Percentiles rank a stretch among this genome's conserved stretches.
phyloP scores from a whole-genome alignment of 2,329 filamentous ascomycete genomes.

The Fusarium coffeatum region DNA sequence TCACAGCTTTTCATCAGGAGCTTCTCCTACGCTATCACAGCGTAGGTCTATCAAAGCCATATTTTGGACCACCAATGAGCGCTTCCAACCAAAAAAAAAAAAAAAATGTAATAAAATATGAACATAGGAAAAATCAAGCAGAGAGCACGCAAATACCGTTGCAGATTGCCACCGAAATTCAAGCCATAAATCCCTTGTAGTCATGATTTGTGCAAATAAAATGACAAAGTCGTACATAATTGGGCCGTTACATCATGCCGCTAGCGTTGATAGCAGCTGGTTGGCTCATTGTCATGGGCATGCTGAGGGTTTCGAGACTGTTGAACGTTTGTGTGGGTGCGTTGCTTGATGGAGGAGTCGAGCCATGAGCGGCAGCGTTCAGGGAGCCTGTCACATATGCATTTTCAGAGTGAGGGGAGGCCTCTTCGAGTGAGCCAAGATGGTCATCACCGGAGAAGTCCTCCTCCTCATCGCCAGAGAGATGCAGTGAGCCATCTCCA shows the following conservation, averaged over 20 bases:
- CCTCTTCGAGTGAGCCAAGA: slow-evolving; percentile 81
- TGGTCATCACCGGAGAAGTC: slow-evolving; percentile 86
- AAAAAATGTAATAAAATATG: slow-evolving; percentile 42
- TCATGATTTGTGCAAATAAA: slow-evolving; percentile 47
- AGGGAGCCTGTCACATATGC: slow-evolving; percentile 69
- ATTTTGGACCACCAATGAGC: slow-evolving; percentile 45
- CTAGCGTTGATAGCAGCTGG: slow-evolving; percentile 60
- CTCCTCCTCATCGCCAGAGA: slow-evolving; percentile 87
- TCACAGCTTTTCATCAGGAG: slow-evolving; percentile 8
- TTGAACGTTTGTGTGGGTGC: slow-evolving; percentile 59
- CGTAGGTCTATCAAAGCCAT: slow-evolving; percentile 44
- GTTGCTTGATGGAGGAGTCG: slow-evolving; percentile 38
- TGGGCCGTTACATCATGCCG: slow-evolving; percentile 56
- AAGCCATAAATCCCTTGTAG: slow-evolving; percentile 46
- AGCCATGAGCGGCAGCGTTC: slow-evolving; percentile 56
- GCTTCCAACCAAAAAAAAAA: slow-evolving; percentile 42
- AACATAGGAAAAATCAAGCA: slow-evolving; percentile 43
- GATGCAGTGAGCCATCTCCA: slow-evolving; percentile 67
- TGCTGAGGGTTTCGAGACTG: slow-evolving; percentile 70
- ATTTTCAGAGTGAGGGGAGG: slow-evolving; percentile 77
- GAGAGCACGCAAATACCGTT: slow-evolving; percentile 35
- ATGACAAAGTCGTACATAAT: slow-evolving; percentile 41
- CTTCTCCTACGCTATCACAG: slow-evolving; percentile 29
- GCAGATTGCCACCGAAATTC: slow-evolving; percentile 40
- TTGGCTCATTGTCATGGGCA: slow-evolving; percentile 73